These are phyloP conservation scores for Lipomyces sp. DNA, from an alignment of 805 yeast species.

Conservation along the genomic window DNA sequence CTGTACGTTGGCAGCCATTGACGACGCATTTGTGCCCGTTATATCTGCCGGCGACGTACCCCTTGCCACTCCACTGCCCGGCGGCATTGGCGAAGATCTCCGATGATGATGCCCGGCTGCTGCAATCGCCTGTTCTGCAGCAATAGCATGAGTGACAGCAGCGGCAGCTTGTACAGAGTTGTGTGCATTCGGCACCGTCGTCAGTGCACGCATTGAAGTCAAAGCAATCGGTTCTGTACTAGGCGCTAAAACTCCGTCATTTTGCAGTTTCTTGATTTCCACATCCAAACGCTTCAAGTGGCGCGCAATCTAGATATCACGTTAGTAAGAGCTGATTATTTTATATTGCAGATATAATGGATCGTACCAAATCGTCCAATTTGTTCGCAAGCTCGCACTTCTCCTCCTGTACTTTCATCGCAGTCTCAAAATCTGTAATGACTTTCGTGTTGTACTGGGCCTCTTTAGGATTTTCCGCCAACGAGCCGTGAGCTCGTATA, in stretches of 20 bases:
- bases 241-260: constrained; percentile 74
- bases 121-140: constrained; percentile 21
- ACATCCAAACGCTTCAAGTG: constrained; percentile 74
- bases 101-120: background rate
- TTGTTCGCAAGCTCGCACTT: constrained; percentile 82
- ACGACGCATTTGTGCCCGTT: constrained; percentile 11
- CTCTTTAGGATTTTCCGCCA: constrained; percentile 82
- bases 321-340: background rate
- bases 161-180: constrained; percentile 35
- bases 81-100: constrained; percentile 1
- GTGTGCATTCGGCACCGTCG: constrained; percentile 7
- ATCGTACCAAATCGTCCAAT: constrained; percentile 55
- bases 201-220: constrained; percentile 15
- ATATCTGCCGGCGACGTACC: constrained; percentile 2
- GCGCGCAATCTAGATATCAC: constrained; percentile 56
- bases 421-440: constrained; percentile 65
- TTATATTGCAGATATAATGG: constrained; percentile 11
- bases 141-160: constrained; percentile 38
- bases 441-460: constrained; percentile 66
- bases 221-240: constrained; percentile 26
- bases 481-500: constrained; percentile 80
- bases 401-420: constrained; percentile 69
- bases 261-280: constrained; percentile 74
- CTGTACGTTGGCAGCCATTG: constrained; percentile 6
- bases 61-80: background rate